Evolutionary conservation across 129 eudicot genomes (phyloP).

Genomic region (Centella asiatica): DNA sequence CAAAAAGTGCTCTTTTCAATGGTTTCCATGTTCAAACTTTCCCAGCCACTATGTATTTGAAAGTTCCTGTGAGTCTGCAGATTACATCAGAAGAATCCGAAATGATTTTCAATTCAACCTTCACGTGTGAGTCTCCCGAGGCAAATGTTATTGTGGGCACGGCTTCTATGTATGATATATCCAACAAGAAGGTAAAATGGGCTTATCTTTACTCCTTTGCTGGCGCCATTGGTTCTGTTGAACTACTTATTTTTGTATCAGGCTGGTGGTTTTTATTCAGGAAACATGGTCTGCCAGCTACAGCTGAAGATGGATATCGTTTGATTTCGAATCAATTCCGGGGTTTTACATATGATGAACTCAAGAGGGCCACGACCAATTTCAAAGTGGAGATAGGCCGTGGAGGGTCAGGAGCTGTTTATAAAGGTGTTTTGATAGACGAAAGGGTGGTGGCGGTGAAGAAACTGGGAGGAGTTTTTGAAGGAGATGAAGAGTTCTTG

Average conservation of each 20-base stretch:
- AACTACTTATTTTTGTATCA: neutral
- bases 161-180: neutral
- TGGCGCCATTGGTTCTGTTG: neutral
- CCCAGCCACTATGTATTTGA: neutral
- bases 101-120: neutral
- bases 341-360: slow-evolving; percentile 32
- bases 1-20: neutral
- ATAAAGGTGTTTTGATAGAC: slow-evolving; percentile 35
- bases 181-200: neutral
- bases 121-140: neutral
- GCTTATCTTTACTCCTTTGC: neutral
- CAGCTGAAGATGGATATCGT: slow-evolving; percentile 2
- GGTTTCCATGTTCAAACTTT: neutral
- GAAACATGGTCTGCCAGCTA: neutral
- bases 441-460: slow-evolving; percentile 34
- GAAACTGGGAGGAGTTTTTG: slow-evolving; percentile 22
- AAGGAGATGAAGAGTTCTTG: slow-evolving; percentile 34
- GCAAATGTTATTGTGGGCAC: neutral
- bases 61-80: neutral
- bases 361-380: slow-evolving; percentile 36
- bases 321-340: slow-evolving; percentile 33
- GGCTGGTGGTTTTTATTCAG: neutral
- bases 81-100: neutral
- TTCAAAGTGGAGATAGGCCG: slow-evolving; percentile 37
- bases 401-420: slow-evolving; percentile 41